Evolutionary conservation across 2,329 filamentous ascomycete species (phyloP), one percentile per base, ranked within the genome.

Genomic region (Epichloe festucae): DNA sequence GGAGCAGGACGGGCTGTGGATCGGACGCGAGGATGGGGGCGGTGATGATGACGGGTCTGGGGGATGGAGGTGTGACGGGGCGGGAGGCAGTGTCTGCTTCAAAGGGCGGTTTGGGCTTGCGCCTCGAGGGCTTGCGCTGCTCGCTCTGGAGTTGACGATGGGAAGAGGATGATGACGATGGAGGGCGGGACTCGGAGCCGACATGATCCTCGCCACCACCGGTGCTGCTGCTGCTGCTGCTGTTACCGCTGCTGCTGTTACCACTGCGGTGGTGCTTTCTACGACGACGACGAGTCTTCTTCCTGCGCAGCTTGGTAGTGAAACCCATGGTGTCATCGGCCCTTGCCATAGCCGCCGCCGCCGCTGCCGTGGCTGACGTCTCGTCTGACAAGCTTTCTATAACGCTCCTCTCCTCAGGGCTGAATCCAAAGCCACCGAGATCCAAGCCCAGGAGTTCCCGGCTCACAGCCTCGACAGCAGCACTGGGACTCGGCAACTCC

Each of bases 401-500:
- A 23, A 58, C 58, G 12, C 61, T 60, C 12, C 61, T 61, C 31
- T 69, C 67, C 41, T 67, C 61, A 15, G 63, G 63, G 34, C 63
- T 62, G 50, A 68, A 68, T 23, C 65, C 60, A 54, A 71, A 65
- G 5, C 65, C 67, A 15, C 69, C 70, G 0, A 72, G 55, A 31
- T 70, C 68, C 27, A 66, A 50, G 23, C 66, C 67, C 47, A 67
- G 57, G 47, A 81, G 66, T 58, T 78, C 73, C 36, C 69, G 67
- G 48, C 74, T 73, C 2, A 73, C 75, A n/a, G 76, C 77, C 2
- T 68, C 70, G 1, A 77, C 77, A 0, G 78, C 78, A 1, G 77
- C 74, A 35, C 77, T 79, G 5, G 74, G 72, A 45, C 67, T 68
- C 0, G 72, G 66, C 46, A 77, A 59, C 48, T 72, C 63, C 45